Conservation (phyloP, 768 basidiomycete genomes). For the Daedalea quercina region DNA sequence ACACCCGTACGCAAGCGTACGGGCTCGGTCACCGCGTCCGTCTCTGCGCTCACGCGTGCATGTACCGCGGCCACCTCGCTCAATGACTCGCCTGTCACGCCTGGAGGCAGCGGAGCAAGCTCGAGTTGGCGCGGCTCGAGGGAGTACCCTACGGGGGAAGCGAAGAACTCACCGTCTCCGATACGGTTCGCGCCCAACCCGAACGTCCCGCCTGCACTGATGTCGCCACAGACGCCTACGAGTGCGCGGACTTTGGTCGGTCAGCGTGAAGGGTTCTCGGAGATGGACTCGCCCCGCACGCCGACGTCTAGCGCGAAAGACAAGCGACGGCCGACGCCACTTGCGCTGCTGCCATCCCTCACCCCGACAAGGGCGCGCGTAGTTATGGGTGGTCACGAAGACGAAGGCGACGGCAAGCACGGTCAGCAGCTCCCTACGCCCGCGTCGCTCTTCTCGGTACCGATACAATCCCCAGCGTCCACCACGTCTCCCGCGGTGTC, state of each 20-base stretch:
- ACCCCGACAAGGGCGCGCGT: neutral
- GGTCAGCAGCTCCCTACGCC: neutral
- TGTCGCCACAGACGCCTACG: neutral
- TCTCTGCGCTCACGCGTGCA: neutral
- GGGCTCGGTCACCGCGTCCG: neutral
- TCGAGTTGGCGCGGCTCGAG: neutral
- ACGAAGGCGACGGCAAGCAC: neutral
- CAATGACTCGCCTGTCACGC: neutral
- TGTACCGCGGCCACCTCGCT: neutral
- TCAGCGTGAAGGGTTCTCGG: neutral
- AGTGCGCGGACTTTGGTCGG: neutral
- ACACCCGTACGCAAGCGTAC: neutral
- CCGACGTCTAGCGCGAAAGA: neutral
- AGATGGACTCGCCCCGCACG: neutral
- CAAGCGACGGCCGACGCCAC: neutral
- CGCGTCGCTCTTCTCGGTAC: conserved; percentile 1
- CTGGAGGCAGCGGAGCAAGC: neutral
- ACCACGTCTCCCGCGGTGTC: neutral
- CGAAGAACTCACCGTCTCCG: neutral
- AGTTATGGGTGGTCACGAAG: neutral
- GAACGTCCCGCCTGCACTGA: neutral
- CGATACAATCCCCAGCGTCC: no score
- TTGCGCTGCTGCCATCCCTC: neutral
- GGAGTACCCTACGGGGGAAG: neutral
- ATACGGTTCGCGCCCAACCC: conserved; percentile 1